phyloP scores from a whole-genome alignment of 1,139 yeast species.

The Groenewaldozyma auringiensis region DNA sequence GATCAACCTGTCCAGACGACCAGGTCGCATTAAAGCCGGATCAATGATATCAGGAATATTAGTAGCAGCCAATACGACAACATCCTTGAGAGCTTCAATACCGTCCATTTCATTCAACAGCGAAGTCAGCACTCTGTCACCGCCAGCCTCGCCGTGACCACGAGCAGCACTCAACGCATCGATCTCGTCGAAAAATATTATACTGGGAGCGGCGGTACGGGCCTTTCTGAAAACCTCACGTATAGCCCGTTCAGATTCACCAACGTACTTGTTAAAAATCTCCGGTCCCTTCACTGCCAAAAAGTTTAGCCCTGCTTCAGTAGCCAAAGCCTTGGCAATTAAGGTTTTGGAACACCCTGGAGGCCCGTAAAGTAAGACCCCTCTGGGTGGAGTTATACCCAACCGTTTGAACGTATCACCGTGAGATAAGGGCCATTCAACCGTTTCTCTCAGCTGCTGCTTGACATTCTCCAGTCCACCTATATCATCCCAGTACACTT shows the following conservation, averaged over 20 bases:
- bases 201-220: constrained; percentile 86
- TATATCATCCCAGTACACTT: constrained; percentile 87
- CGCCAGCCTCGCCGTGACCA: constrained; percentile 57
- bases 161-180: constrained; percentile 84
- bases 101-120: constrained; percentile 92
- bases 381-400: constrained; percentile 88
- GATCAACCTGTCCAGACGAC: constrained; percentile 84
- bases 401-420: constrained; percentile 64
- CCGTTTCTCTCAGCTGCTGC: constrained; percentile 74
- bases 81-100: constrained; percentile 88
- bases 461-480: constrained; percentile 90
- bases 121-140: constrained; percentile 81
- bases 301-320: constrained; percentile 89
- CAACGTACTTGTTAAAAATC: constrained; percentile 86
- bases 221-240: constrained; percentile 89
- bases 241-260: constrained; percentile 85
- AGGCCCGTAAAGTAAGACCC: constrained; percentile 88
- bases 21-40: constrained; percentile 86
- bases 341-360: constrained; percentile 98
- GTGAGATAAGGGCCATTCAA: constrained; percentile 84
- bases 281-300: constrained; percentile 95
- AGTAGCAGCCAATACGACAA: constrained; percentile 89
- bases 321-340: constrained; percentile 93
- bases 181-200: constrained; percentile 88
- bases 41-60: constrained; percentile 91